Base-by-base conservation (phyloP, 208 protist species). In the Zelonia costaricensis region DNA sequence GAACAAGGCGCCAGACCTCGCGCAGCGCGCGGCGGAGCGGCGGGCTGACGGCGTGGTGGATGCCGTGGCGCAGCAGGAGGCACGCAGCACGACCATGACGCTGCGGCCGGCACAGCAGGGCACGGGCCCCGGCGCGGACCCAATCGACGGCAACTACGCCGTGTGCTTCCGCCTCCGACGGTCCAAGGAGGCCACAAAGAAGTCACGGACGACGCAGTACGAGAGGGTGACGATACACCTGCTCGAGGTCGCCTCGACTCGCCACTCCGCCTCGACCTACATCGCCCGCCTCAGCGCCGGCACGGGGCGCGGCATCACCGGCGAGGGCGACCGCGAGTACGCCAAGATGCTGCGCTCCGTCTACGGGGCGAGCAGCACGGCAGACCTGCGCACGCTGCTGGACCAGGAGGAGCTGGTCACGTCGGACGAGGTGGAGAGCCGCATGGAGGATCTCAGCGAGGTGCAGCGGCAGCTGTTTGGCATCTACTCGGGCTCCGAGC, bases 141-240 rank as follows among this genome's bases (percentile, higher is more conserved):
- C 56, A 6, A 31, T 61, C n/a, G 54, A 62, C 16, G 79, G 79
- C 8, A 72, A 46, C 59, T 81, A 84, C 60, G 73, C 67, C 2
- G 55, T 77, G 12, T 86, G 80, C 62, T 86, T 86, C 57, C 58
- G 46, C 15, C 67, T 85, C 13, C 30, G 76, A 27, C 56, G 42
- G 33, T 23, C 52, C 20, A n/a, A 46, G 12, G 16, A 16, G 20
- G 20, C 13, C 2, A 45, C 44, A 20, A 7, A 22, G 15, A 28
- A 44, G 12, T 30, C 13, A 1, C 1, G 13, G 28, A 25, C 27
- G 23, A 18, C 16, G 16, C 49, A 62, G 16, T 40, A 54, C 10
- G 66, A 84, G 60, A 51, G 58, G 31, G 75, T 77, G 25, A 55
- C 49, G 3, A 56, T 82, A 30, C 61, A 49, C 2, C 45, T 76